Conservation (phyloP, 768 basidiomycete genomes). For the Neoboletus magnificus region DNA sequence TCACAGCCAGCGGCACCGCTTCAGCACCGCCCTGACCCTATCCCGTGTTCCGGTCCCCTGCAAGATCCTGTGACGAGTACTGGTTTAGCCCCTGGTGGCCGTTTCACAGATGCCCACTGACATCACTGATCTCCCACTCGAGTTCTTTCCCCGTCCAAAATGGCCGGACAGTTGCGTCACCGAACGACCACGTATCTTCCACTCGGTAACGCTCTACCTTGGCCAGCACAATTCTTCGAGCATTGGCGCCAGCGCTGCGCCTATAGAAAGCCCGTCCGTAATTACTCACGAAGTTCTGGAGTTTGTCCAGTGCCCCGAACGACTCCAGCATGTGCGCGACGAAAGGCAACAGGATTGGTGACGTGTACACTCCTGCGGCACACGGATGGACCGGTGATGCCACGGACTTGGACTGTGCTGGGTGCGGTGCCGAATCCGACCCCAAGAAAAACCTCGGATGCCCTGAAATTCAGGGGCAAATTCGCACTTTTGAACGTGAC, state of each 20-base stretch:
- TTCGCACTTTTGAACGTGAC: neutral
- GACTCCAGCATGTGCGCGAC: constrained; percentile 86
- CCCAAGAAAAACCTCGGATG: constrained; percentile 97
- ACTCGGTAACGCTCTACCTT: constrained; percentile 40
- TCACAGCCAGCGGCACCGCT: constrained; percentile 25
- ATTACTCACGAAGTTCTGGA: constrained; percentile 75
- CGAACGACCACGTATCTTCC: constrained; percentile 43
- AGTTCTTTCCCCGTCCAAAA: constrained; percentile 87
- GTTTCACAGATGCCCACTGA: constrained; percentile 5
- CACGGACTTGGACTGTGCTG: constrained; percentile 61
- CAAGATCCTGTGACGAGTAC: constrained; percentile 3
- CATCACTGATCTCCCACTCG: constrained; percentile 58
- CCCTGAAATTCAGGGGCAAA: constrained; percentile 40
- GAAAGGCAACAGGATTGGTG: constrained; percentile 86
- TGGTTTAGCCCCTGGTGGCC: neutral
- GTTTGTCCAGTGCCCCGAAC: constrained; percentile 78
- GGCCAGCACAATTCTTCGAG: constrained; percentile 42
- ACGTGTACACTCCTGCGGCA: constrained; percentile 96
- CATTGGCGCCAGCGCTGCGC: constrained; percentile 29
- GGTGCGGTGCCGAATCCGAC: constrained; percentile 95
- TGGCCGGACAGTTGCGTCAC: constrained; percentile 61
- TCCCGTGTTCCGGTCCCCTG: too few species aligned
- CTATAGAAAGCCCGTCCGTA: constrained; percentile 83
- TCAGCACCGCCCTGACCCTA: constrained; percentile 18
- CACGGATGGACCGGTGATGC: constrained; percentile 71